Evolutionary conservation across 106 monocot genomes (phyloP).

Genomic region (Phalaenopsis aphrodite): DNA sequence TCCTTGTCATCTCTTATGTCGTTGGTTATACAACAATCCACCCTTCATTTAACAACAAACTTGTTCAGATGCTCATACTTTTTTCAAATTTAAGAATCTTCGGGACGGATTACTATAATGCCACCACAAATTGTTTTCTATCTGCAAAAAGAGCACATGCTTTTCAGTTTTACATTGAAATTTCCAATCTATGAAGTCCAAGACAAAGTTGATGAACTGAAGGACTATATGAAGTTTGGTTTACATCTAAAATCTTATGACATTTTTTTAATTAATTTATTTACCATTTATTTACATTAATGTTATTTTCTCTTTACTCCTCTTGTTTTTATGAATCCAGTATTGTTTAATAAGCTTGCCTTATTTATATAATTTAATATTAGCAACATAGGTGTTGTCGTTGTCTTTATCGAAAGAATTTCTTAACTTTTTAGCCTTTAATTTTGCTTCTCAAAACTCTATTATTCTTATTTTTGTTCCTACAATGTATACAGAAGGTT

Average conservation of each 20-base stretch:
- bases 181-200: conserved; percentile 63
- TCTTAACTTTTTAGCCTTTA: background rate
- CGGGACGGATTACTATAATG: conserved; percentile 81
- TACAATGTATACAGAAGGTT: background rate
- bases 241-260: conserved; percentile 71
- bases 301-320: background rate
- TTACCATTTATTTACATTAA: background rate
- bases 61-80: conserved; percentile 78
- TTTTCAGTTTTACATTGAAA: conserved; percentile 89
- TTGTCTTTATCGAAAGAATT: background rate
- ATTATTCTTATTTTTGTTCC: background rate
- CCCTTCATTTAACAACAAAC: conserved; percentile 52
- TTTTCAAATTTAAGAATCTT: conserved; percentile 80
- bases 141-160: conserved; percentile 57
- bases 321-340: background rate
- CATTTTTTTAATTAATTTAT: conserved; percentile 29
- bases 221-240: conserved; percentile 75
- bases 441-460: background rate
- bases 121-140: conserved; percentile 77
- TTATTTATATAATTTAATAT: background rate
- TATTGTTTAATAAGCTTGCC: background rate
- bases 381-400: background rate
- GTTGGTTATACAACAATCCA: conserved; percentile 49
- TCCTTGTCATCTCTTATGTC: conserved; percentile 47
- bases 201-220: conserved; percentile 52